A percentile compares a stretch with the other conserved stretches of the same genome.
Evolutionary conservation across 441 rosid genomes (phyloP).

Genomic region (Gossypium schwendimanii): DNA sequence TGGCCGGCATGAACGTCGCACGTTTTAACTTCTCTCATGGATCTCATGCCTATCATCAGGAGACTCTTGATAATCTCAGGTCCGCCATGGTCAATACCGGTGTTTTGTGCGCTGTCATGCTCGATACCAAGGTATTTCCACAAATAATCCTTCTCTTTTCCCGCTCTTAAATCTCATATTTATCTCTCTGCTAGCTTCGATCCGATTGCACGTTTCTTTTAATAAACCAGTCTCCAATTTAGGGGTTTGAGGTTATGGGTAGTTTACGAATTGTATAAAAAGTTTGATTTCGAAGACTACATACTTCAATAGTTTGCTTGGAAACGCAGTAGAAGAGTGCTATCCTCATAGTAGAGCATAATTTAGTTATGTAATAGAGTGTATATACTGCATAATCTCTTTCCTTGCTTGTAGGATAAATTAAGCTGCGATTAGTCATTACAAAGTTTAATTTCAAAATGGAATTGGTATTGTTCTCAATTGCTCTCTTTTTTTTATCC

Average conservation of each 20-base stretch:
- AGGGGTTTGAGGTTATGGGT: no score
- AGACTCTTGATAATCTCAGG: slow-evolving; percentile 81
- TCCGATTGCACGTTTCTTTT: no score
- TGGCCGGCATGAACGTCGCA: slow-evolving; percentile 93
- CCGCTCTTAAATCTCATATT: not conserved
- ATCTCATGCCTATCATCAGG: slow-evolving; percentile 79
- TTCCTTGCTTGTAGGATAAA: not conserved
- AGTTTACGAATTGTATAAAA: no score
- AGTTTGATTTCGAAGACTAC: not conserved
- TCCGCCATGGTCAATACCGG: slow-evolving; percentile 74
- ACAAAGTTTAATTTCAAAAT: not conserved
- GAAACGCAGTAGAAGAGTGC: not conserved
- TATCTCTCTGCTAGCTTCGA: no score
- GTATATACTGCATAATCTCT: not conserved
- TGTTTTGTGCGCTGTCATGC: slow-evolving; percentile 88
- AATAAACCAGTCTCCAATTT: no score
- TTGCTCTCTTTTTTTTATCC: not conserved
- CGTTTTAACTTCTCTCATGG: slow-evolving; percentile 94
- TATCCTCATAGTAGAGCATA: not conserved
- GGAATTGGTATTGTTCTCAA: not conserved
- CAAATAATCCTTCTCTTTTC: not conserved
- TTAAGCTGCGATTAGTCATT: not conserved
- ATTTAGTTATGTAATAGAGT: not conserved
- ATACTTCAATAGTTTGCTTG: not conserved
- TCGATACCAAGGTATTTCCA: slow-evolving; percentile 67